phyloP scores from a whole-genome alignment of 768 basidiomycete genomes.

The Hygrophoropsis aurantiaca region DNA sequence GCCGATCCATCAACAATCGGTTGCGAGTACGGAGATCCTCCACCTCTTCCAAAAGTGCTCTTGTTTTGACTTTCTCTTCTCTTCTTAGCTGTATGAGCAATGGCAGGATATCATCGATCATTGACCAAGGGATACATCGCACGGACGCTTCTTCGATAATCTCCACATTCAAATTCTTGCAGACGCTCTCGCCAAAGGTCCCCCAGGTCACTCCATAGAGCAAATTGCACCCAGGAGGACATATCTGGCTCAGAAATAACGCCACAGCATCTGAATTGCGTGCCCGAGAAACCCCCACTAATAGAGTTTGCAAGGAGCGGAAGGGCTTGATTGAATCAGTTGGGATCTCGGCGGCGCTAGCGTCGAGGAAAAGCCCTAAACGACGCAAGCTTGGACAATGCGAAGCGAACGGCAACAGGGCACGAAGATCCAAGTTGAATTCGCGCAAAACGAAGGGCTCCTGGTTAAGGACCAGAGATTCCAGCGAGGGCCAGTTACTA shows the following conservation, averaged over 20 bases:
- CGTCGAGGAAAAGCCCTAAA: slow-evolving; percentile 40
- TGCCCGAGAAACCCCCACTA: slow-evolving; percentile 52
- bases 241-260: slow-evolving; percentile 53
- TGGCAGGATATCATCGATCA: slow-evolving; percentile 42
- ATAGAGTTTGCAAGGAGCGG: slow-evolving; percentile 25
- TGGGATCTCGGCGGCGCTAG: slow-evolving; percentile 20
- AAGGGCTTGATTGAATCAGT: slow-evolving; percentile 16
- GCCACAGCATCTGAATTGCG: slow-evolving; percentile 43
- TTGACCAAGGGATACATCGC: slow-evolving; percentile 41
- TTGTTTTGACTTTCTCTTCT: slow-evolving; percentile 42
- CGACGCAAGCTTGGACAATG: slow-evolving; percentile 37
- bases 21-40: slow-evolving; percentile 50
- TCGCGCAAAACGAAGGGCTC: slow-evolving; percentile 38
- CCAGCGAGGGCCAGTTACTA: slow-evolving; percentile 42
- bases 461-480: slow-evolving; percentile 44
- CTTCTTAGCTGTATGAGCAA: slow-evolving; percentile 41
- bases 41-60: slow-evolving; percentile 42
- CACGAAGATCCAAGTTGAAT: slow-evolving; percentile 34
- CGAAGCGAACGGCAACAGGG: slow-evolving; percentile 38
- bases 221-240: slow-evolving; percentile 42
- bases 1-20: slow-evolving; percentile 40
- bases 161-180: slow-evolving; percentile 8
- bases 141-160: slow-evolving; percentile 7
- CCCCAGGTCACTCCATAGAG: slow-evolving; percentile 52
- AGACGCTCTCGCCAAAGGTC: slow-evolving; percentile 13